phyloP scores from a whole-genome alignment of 2,329 filamentous ascomycete genomes.

The Xylaria sp. region DNA sequence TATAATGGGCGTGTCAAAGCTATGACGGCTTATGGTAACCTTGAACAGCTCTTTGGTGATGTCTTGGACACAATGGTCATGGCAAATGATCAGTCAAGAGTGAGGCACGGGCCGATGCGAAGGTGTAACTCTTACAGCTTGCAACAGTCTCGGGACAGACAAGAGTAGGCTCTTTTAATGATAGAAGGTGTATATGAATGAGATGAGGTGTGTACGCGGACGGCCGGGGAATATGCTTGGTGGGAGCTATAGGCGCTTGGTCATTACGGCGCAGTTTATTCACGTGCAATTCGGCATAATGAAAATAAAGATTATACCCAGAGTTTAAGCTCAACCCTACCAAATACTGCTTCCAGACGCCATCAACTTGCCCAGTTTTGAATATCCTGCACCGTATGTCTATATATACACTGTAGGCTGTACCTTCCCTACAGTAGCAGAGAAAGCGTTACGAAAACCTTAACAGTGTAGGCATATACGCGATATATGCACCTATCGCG shows the following conservation, averaged over 20 bases:
- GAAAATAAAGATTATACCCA: constrained; percentile 28
- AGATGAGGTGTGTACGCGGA: constrained; percentile 12
- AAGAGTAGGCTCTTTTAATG: constrained; percentile 12
- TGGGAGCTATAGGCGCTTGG: constrained; percentile 21
- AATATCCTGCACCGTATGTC: no score
- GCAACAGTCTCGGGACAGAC: background rate
- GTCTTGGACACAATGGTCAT: constrained; percentile 13
- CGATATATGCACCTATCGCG: no score
- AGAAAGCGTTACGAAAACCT: no score
- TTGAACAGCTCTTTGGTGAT: constrained; percentile 4
- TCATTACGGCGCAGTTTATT: constrained; percentile 24
- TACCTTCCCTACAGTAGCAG: no score
- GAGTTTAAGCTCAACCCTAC: background rate
- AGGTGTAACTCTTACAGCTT: constrained; percentile 2
- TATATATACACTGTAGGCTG: no score
- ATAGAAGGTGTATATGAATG: constrained; percentile 21
- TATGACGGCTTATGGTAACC: background rate
- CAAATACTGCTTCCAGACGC: background rate
- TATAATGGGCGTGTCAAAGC: background rate
- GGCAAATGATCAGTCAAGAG: background rate
- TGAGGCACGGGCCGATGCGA: background rate
- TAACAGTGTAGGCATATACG: no score
- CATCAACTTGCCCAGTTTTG: no score
- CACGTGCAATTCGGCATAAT: constrained; percentile 15
- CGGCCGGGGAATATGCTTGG: background rate